Conservation (phyloP, 805 yeast genomes). For the Saturnispora saitoi region DNA sequence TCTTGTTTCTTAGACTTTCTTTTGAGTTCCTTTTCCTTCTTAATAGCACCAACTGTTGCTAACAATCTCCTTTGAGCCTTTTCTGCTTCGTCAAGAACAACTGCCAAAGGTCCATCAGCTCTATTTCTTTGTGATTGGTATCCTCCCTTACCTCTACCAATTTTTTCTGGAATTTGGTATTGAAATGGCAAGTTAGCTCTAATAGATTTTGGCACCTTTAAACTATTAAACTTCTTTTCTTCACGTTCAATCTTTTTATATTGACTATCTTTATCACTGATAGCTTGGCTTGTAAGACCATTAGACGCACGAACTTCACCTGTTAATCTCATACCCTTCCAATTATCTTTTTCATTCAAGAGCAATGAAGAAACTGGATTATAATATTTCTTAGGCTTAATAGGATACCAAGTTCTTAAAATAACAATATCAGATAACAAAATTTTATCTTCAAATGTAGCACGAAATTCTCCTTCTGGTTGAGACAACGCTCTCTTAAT, state of each 20-base stretch:
- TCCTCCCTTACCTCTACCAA: slow-evolving; percentile 75
- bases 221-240: slow-evolving; percentile 78
- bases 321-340: slow-evolving; percentile 96
- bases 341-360: slow-evolving; percentile 64
- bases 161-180: slow-evolving; percentile 83
- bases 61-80: slow-evolving; percentile 85
- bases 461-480: slow-evolving; percentile 94
- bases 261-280: slow-evolving; percentile 41
- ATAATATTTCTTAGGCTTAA: slow-evolving; percentile 79
- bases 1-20: slow-evolving; percentile 63
- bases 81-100: slow-evolving; percentile 85
- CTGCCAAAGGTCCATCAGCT: slow-evolving; percentile 41
- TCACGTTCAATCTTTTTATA: slow-evolving; percentile 70
- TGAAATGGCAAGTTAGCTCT: slow-evolving; percentile 80
- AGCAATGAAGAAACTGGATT: slow-evolving; percentile 93
- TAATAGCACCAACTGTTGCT: slow-evolving; percentile 77
- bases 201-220: slow-evolving; percentile 75
- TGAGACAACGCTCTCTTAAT: slow-evolving; percentile 88
- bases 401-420: slow-evolving; percentile 95
- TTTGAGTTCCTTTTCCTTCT: slow-evolving; percentile 78
- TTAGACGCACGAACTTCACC: slow-evolving; percentile 84
- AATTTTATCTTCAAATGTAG: slow-evolving; percentile 93
- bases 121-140: slow-evolving; percentile 62
- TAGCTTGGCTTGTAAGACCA: slow-evolving; percentile 46
- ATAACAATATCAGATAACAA: slow-evolving; percentile 84